Percentiles rank a stretch among this genome's conserved stretches.
Conservation (phyloP, 2,329 filamentous ascomycete species). For the Fusarium sp. region DNA sequence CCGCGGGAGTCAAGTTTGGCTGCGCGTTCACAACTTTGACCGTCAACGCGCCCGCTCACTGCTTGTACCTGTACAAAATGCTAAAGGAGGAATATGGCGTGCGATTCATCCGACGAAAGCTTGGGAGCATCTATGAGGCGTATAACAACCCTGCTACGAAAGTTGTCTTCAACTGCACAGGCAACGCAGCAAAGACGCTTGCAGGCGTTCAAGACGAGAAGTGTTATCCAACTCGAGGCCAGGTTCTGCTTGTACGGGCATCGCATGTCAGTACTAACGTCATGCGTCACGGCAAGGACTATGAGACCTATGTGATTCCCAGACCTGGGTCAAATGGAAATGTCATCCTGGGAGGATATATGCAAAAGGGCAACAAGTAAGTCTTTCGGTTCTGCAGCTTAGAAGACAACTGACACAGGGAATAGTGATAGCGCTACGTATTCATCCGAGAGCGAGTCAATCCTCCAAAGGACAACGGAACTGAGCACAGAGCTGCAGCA, state of each 20-base stretch:
- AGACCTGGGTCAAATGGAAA: constrained; percentile 8
- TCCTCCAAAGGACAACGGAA: neutral
- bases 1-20: neutral
- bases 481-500: neutral
- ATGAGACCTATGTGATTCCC: neutral
- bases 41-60: constrained; percentile 3
- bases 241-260: neutral
- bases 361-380: constrained; percentile 2
- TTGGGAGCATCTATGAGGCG: neutral
- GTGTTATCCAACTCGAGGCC: constrained; percentile 1
- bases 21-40: neutral
- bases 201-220: neutral
- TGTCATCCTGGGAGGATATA: constrained; percentile 4
- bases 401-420: fast-evolving
- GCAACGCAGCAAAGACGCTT: neutral
- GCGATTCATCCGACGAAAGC: neutral
- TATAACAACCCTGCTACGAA: neutral
- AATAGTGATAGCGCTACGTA: neutral
- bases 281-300: constrained; percentile 5
- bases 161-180: neutral
- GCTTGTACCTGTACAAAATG: neutral
- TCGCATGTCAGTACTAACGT: neutral
- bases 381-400: fast-evolving
- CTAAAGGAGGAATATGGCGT: neutral
- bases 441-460: neutral